Evolutionary conservation across 306 rosid genomes (phyloP), one percentile per base, ranked within the genome.

Genomic region (Datisca glomerata): DNA sequence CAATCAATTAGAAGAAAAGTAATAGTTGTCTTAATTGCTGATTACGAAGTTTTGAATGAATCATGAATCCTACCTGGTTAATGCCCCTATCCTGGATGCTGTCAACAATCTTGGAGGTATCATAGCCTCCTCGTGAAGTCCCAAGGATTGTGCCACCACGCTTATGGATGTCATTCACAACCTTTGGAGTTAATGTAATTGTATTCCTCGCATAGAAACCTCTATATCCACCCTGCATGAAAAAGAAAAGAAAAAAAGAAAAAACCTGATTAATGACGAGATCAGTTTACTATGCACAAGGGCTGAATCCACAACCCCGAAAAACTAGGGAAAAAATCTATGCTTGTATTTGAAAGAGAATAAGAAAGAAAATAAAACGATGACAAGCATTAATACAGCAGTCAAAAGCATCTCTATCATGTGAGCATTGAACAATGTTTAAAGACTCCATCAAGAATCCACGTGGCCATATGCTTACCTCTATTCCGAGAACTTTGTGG

Each of bases 141-240:
- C 83, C 83, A 12, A 75, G 72, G 57, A 66, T 63, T 12, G 78
- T 75, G 45, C 83, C 83, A 27, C 83, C 83, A 12, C 83, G 78
- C 53, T 75, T n/a, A n/a, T n/a, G n/a, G n/a, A n/a, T n/a, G n/a
- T n/a, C n/a, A n/a, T n/a, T n/a, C n/a, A n/a, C n/a, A 70, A 55
- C 70, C 54, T 66, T 70, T 37, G 84, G 73, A 3, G 75, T 71
- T 10, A 71, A 64, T 3, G 73, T 41, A 45, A 60, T 39, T 31
- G 72, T 71, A 61, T 71, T 67, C 44, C 71, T 43, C 4, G 79
- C 57, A 22, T 71, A 76, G 14, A 76, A 76, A 2, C 79, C 84
- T 47, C 40, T 68, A 36, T 75, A 71, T 18, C 84, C 84, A 42
- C 71, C 79, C 84, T 76, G 19, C 12, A 61, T 23, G 14, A 6